Evolutionary conservation across 805 yeast species (phyloP).

Genomic region (Candida coquimbonensis): DNA sequence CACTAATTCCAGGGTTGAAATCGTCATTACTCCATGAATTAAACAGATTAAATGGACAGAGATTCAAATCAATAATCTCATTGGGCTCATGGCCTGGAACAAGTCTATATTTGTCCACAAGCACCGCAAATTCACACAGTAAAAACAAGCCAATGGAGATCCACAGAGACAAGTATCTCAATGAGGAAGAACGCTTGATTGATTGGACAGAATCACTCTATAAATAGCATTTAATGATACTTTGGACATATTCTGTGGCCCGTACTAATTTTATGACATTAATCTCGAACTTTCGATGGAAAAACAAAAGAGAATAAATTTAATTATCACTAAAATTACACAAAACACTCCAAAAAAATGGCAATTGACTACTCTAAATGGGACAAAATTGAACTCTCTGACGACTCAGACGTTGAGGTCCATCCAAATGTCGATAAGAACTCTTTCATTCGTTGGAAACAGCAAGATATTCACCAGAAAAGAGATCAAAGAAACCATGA

Average conservation of each 20-base stretch:
- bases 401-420: conserved; percentile 94
- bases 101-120: conserved; percentile 21
- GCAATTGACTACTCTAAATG: conserved; percentile 93
- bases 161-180: conserved; percentile 18
- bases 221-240: not conserved
- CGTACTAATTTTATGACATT: not conserved
- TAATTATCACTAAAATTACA: not conserved
- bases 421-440: conserved; percentile 96
- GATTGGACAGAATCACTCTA: conserved; percentile 20
- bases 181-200: conserved; percentile 11
- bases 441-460: conserved; percentile 94
- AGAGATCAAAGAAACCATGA: conserved; percentile 75
- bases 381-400: conserved; percentile 94
- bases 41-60: not conserved
- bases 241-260: not conserved
- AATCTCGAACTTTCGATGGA: not conserved
- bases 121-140: conserved; percentile 12
- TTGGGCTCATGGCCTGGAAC: conserved; percentile 24
- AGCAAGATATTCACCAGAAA: conserved; percentile 92
- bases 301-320: not conserved
- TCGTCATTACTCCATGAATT: conserved; percentile 11
- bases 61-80: conserved; percentile 5
- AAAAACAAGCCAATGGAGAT: conserved; percentile 10
- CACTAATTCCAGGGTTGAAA: conserved; percentile 20
- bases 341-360: conserved; percentile 32